These are phyloP conservation scores for Entomortierella beljakovae DNA, from an alignment of 192 early-diverging fungal genomes.

Conservation along the genomic window DNA sequence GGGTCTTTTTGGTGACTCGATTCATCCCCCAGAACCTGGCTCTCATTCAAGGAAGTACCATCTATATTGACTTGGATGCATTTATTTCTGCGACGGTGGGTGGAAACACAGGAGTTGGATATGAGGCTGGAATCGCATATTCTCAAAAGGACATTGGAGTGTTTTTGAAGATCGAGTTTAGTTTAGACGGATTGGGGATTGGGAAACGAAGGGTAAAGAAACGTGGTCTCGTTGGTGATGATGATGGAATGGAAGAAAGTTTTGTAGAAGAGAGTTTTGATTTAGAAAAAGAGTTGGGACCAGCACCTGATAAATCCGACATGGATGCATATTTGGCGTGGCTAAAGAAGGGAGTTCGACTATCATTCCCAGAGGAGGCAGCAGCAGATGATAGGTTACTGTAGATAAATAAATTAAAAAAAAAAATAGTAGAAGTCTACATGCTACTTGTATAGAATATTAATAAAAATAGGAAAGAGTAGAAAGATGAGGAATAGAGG, in stretches of 20 bases:
- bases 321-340: slow-evolving; percentile 22
- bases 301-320: slow-evolving; percentile 18
- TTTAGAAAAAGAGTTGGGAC: slow-evolving; percentile 7
- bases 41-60: slow-evolving; percentile 23
- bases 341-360: slow-evolving; percentile 16
- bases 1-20: slow-evolving; percentile 37
- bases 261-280: neutral
- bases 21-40: slow-evolving; percentile 32
- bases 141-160: slow-evolving; percentile 15
- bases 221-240: neutral
- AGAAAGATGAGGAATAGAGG: too few species aligned
- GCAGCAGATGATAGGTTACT: neutral
- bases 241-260: neutral
- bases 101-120: slow-evolving; percentile 15
- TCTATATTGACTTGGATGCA: slow-evolving; percentile 22
- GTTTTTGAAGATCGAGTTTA: slow-evolving; percentile 42
- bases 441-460: too few species aligned
- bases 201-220: slow-evolving; percentile 10
- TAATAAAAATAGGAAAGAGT: too few species aligned
- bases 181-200: slow-evolving; percentile 14
- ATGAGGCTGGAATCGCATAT: slow-evolving; percentile 24
- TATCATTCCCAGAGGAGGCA: slow-evolving; percentile 16
- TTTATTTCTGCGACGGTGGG: slow-evolving; percentile 22
- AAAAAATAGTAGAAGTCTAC: too few species aligned
- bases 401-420: too few species aligned